These are phyloP conservation scores for Xylaria sp. DNA, from an alignment of 2,329 filamentous ascomycete genomes.

Conservation along the genomic window DNA sequence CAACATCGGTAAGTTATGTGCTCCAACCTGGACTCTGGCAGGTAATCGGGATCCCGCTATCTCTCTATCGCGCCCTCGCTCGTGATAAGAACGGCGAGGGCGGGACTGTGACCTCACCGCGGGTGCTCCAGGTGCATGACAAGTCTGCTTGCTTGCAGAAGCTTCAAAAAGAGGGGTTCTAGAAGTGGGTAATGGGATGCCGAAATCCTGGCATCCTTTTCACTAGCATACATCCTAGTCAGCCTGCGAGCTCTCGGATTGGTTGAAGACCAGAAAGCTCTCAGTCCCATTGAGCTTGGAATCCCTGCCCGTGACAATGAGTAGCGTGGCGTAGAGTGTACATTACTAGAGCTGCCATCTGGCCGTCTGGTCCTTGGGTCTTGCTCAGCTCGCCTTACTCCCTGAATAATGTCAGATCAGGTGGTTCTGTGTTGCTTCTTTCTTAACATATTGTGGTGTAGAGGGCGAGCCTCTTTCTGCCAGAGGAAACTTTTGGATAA, in stretches of 20 bases:
- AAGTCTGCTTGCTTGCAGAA: constrained; percentile 37
- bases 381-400: not conserved
- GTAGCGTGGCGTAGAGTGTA: not conserved
- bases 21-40: not conserved
- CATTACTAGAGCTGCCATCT: not conserved
- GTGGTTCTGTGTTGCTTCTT: not conserved
- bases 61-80: constrained; percentile 7
- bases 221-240: not conserved
- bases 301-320: constrained; percentile 15
- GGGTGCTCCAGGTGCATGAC: constrained; percentile 30
- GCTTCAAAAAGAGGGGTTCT: constrained; percentile 43
- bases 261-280: constrained; percentile 27
- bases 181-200: constrained; percentile 44
- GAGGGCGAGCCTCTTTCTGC: constrained; percentile 6
- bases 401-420: not conserved
- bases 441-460: not conserved
- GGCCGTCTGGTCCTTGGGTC: too few relatives aligned
- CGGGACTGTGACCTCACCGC: constrained; percentile 36
- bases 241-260: constrained; percentile 33
- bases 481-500: not conserved
- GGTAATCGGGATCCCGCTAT: not conserved
- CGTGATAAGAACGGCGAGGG: constrained; percentile 25
- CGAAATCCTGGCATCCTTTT: constrained; percentile 36
- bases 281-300: not conserved
- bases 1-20: not conserved